Conservation (phyloP, 345 rosid genomes). For the Passiflora organensis region DNA sequence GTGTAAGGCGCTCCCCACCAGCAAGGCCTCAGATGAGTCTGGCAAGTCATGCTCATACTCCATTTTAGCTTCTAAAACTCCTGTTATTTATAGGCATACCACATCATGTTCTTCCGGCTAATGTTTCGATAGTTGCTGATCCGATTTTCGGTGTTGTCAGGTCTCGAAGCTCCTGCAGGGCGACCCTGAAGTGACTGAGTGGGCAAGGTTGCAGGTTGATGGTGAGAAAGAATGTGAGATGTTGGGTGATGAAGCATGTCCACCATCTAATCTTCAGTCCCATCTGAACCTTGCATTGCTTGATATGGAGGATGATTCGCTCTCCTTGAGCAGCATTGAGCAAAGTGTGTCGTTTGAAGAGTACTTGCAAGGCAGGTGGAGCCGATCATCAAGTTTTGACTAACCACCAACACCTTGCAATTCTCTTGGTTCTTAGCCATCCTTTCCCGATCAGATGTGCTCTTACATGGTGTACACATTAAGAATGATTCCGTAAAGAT, state of each 20-base stretch:
- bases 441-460: no score
- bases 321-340: constrained; percentile 26
- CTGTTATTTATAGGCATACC: not conserved
- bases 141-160: no score
- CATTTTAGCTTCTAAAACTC: not conserved
- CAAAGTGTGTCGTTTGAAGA: constrained; percentile 45
- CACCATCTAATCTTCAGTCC: constrained; percentile 3
- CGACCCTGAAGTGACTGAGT: constrained; percentile 19
- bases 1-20: constrained; percentile 18
- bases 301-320: constrained; percentile 29
- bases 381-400: constrained; percentile 90
- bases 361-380: constrained; percentile 64
- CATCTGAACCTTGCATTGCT: constrained; percentile 34
- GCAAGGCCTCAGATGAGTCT: constrained; percentile 27
- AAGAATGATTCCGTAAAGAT: no score
- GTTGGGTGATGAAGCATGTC: constrained; percentile 17
- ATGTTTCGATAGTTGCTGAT: not conserved
- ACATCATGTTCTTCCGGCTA: not conserved
- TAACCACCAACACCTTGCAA: constrained; percentile 20
- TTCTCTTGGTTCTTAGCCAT: no score
- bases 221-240: constrained; percentile 10
- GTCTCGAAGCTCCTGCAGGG: constrained; percentile 26
- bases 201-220: constrained; percentile 24
- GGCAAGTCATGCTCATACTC: constrained; percentile 12
- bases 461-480: no score